Evolutionary conservation across 306 rosid species (phyloP).

Genomic region (Hippophae gyantsensis): DNA sequence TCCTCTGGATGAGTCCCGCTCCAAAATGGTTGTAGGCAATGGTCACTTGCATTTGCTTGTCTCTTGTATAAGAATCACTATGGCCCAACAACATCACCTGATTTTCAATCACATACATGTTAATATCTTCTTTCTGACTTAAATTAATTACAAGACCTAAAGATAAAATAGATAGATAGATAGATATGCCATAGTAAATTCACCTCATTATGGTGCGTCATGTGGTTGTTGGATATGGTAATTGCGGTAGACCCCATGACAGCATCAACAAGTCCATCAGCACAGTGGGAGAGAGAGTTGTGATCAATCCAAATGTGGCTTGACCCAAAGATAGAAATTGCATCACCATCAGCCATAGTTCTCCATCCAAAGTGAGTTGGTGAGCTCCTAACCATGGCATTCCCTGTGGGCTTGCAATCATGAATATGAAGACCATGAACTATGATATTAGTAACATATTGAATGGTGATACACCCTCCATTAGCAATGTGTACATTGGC

Average conservation of each 20-base stretch:
- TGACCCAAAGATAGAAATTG: constrained; percentile 77
- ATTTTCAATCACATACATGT: constrained; percentile 18
- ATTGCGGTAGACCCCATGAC: constrained; percentile 94
- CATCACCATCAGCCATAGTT: constrained; percentile 98
- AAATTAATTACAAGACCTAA: constrained; percentile 1
- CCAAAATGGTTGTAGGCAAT: constrained; percentile 98
- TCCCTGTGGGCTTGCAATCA: constrained; percentile 90
- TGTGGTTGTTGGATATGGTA: constrained; percentile 89
- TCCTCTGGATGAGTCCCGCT: constrained; percentile 95
- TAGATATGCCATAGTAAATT: background rate
- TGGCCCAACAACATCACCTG: constrained; percentile 97
- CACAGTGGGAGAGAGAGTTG: constrained; percentile 84
- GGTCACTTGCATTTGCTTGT: constrained; percentile 95
- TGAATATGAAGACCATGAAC: constrained; percentile 87
- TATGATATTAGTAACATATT: constrained; percentile 72
- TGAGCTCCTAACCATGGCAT: constrained; percentile 96
- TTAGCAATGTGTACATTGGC: constrained; percentile 89
- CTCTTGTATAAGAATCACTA: constrained; percentile 82
- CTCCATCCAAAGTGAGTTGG: constrained; percentile 89
- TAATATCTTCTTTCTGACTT: constrained; percentile 1
- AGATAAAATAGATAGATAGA: no score
- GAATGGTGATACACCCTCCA: constrained; percentile 82
- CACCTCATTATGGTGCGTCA: constrained; percentile 99
- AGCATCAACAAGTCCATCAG: constrained; percentile 97
- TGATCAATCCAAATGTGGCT: constrained; percentile 97